phyloP scores from a whole-genome alignment of 2,329 filamentous ascomycete genomes.

The Scedosporium apiospermum region DNA sequence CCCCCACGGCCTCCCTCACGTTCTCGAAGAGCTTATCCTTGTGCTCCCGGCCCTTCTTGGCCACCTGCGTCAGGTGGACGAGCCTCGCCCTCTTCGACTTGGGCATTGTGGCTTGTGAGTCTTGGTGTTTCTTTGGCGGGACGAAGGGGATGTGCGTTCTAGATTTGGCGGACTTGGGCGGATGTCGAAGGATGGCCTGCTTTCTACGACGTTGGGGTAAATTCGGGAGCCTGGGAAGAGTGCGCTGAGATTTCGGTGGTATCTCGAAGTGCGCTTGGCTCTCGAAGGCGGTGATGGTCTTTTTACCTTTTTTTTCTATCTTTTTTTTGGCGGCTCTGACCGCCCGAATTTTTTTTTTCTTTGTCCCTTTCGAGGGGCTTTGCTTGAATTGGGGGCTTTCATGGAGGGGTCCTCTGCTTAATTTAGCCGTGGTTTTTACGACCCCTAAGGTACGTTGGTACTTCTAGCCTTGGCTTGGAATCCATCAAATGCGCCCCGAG shows the following conservation, averaged over 20 bases:
- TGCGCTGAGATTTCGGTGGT: not conserved
- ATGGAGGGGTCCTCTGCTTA: no score
- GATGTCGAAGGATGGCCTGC: not conserved
- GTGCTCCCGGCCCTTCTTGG: slow-evolving; percentile 89
- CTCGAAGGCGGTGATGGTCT: not conserved
- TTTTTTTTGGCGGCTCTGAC: not conserved
- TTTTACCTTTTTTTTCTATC: not conserved
- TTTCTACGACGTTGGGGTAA: no score
- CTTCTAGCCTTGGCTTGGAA: no score
- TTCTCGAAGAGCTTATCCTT: slow-evolving; percentile 81
- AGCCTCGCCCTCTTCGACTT: slow-evolving; percentile 90
- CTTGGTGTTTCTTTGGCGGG: not conserved
- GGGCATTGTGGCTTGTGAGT: slow-evolving; percentile 55
- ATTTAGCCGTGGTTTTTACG: no score
- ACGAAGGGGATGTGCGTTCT: not conserved
- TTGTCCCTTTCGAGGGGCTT: no score
- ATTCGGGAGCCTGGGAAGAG: no score
- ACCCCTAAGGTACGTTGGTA: no score
- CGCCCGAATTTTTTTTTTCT: not conserved
- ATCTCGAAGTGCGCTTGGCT: not conserved
- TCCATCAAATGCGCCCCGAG: no score
- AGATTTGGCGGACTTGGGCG: not conserved
- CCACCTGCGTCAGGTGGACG: slow-evolving; percentile 81
- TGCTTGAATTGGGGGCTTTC: no score
- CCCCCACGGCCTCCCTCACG: slow-evolving; percentile 74